These are phyloP conservation scores for Zygoascus bituminiphila DNA, from an alignment of 805 yeast species.

Conservation along the genomic window DNA sequence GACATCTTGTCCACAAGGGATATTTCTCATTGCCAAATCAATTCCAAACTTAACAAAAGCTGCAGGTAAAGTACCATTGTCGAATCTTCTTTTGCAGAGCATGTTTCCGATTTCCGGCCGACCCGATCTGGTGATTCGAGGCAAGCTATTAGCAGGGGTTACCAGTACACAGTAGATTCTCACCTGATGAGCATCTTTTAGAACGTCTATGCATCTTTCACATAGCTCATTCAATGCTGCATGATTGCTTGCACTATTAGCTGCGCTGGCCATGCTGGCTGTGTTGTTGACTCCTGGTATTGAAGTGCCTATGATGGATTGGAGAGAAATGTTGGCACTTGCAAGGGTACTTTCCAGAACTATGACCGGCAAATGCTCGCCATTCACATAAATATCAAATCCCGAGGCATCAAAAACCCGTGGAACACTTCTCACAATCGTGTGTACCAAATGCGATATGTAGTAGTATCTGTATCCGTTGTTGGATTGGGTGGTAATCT, in stretches of 20 bases:
- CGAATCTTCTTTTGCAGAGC: constrained; percentile 68
- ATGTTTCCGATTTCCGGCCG: constrained; percentile 88
- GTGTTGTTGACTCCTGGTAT: not conserved
- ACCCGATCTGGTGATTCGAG: constrained; percentile 77
- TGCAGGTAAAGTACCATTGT: constrained; percentile 71
- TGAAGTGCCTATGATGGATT: constrained; percentile 27
- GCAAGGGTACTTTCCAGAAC: constrained; percentile 68
- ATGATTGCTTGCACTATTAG: constrained; percentile 3
- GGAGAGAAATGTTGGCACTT: constrained; percentile 31
- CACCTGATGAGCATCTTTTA: constrained; percentile 57
- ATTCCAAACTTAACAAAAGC: constrained; percentile 75
- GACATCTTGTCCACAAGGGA: constrained; percentile 69
- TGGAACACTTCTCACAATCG: constrained; percentile 72
- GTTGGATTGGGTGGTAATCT: not conserved
- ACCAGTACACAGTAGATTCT: constrained; percentile 75
- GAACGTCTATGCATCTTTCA: constrained; percentile 35
- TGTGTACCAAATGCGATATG: constrained; percentile 76
- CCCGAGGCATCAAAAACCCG: constrained; percentile 85
- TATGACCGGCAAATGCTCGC: constrained; percentile 76
- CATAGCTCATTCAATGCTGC: constrained; percentile 44
- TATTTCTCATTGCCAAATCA: constrained; percentile 49
- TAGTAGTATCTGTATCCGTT: constrained; percentile 56
- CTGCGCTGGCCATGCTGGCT: not conserved
- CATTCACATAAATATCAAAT: constrained; percentile 72
- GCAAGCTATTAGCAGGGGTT: constrained; percentile 71